Evolutionary conservation across 176 grass and related monocot genomes (phyloP).

Genomic region (Eragrostis nindensis): DNA sequence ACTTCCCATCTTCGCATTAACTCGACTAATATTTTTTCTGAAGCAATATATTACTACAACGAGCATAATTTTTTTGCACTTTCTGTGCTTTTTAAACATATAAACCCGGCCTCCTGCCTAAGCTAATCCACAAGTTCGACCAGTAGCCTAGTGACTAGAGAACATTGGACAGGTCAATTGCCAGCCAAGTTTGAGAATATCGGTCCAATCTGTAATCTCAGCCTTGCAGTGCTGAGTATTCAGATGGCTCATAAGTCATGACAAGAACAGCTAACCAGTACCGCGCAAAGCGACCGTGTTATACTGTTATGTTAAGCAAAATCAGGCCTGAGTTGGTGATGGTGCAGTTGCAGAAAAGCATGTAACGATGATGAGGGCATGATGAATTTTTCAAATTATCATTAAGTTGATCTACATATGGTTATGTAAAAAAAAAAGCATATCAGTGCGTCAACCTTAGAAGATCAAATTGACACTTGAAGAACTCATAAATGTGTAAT

Average conservation of each 20-base stretch:
- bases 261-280: not conserved
- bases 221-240: not conserved
- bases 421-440: not conserved
- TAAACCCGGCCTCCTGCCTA: not conserved
- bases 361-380: not conserved
- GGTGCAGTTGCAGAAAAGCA: not conserved
- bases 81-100: not conserved
- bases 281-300: not conserved
- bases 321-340: not conserved
- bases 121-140: not conserved
- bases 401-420: not conserved
- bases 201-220: not conserved
- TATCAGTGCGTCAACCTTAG: not conserved
- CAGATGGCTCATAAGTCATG: not conserved
- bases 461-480: not conserved
- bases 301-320: not conserved
- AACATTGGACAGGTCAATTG: not conserved
- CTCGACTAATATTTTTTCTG: too few species aligned
- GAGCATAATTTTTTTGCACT: not conserved
- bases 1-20: too few species aligned
- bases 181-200: not conserved
- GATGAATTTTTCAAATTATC: not conserved
- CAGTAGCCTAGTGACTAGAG: not conserved
- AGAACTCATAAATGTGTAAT: not conserved
- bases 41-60: not conserved